These are phyloP conservation scores for Antarctomyces pellizariae DNA, from an alignment of 495 filamentous ascomycete species.

Conservation along the genomic window DNA sequence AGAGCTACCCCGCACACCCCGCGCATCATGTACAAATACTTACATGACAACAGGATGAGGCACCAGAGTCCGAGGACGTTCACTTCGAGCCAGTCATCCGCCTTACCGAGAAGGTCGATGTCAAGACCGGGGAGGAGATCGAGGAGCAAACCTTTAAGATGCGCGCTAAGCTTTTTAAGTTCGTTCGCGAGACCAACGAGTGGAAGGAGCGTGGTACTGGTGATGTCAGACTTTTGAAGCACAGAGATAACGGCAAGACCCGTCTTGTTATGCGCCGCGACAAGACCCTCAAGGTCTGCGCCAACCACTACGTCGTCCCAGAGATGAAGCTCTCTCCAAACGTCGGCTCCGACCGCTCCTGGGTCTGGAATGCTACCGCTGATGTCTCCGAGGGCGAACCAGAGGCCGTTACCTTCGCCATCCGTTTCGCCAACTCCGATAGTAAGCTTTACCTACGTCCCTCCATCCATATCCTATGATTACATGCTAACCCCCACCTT, in stretches of 20 bases:
- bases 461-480: neutral
- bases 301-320: conserved; percentile 97
- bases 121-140: conserved; percentile 94
- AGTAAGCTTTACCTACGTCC: conserved; percentile 33
- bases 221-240: conserved; percentile 88
- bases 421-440: conserved; percentile 93
- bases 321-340: conserved; percentile 98
- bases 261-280: conserved; percentile 95
- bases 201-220: conserved; percentile 99
- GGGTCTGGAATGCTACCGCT: conserved; percentile 97
- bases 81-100: conserved; percentile 92
- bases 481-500: conserved; percentile 10
- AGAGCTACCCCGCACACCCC: neutral
- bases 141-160: conserved; percentile 98
- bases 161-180: conserved; percentile 98
- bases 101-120: conserved; percentile 86
- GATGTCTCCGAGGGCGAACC: conserved; percentile 97
- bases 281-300: conserved; percentile 99
- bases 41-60: conserved; percentile 30
- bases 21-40: conserved; percentile 1
- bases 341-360: conserved; percentile 90
- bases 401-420: conserved; percentile 86
- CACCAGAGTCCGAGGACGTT: conserved; percentile 68
- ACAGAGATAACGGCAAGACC: conserved; percentile 95
- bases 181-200: conserved; percentile 68